A percentile compares a stretch with the other conserved stretches of the same genome.
These are phyloP conservation scores for Epithemia pelagica DNA, from an alignment of 108 stramenopile species.

Conservation along the genomic window DNA sequence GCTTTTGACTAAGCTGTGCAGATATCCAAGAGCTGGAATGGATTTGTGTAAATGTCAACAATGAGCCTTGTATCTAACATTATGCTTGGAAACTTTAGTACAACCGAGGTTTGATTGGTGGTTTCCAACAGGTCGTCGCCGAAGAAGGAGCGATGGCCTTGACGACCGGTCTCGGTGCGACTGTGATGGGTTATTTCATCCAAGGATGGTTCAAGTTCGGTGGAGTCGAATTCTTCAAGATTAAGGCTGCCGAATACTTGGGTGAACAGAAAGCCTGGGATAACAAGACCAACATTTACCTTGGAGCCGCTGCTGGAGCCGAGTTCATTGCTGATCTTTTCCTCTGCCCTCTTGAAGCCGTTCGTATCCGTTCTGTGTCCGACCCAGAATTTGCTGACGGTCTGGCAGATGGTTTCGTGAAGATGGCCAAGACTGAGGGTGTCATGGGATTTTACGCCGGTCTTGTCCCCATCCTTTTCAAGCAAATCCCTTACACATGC, in stretches of 20 bases:
- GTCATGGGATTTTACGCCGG: slow-evolving; percentile 95
- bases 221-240: slow-evolving; percentile 98
- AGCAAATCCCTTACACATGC: slow-evolving; percentile 99
- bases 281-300: slow-evolving; percentile 91
- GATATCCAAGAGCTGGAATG: background rate
- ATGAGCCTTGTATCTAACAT: background rate
- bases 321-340: slow-evolving; percentile 97
- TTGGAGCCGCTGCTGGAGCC: slow-evolving; percentile 86
- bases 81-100: slow-evolving; percentile 49
- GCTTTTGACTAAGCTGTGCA: no score
- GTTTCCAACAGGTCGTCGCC: slow-evolving; percentile 82
- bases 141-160: slow-evolving; percentile 93
- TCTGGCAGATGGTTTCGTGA: slow-evolving; percentile 80
- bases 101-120: slow-evolving; percentile 90
- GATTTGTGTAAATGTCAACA: background rate
- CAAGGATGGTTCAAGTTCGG: slow-evolving; percentile 99
- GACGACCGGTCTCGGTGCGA: slow-evolving; percentile 95
- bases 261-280: slow-evolving; percentile 94
- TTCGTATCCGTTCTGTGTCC: slow-evolving; percentile 95
- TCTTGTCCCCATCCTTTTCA: slow-evolving; percentile 92
- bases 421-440: slow-evolving; percentile 83
- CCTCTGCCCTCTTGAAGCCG: slow-evolving; percentile 97
- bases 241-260: slow-evolving; percentile 69
- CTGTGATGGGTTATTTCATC: slow-evolving; percentile 94
- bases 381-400: slow-evolving; percentile 89